A percentile compares a stretch with the other conserved stretches of the same genome.
phyloP scores from a whole-genome alignment of 768 basidiomycete species.

The Amanita thiersii region DNA sequence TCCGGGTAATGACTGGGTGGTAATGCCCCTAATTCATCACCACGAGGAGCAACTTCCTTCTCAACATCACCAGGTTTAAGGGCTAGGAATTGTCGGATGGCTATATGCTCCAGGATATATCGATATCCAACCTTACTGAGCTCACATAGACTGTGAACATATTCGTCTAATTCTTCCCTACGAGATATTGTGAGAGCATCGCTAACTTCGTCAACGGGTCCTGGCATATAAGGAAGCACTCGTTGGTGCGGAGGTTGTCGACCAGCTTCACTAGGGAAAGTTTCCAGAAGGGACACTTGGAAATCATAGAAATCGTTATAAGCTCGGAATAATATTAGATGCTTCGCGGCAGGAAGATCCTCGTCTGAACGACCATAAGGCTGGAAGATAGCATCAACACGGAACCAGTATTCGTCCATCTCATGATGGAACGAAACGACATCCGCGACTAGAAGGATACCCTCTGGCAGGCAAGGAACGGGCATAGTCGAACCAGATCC shows the following conservation, averaged over 20 bases:
- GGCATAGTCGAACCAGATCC: conserved; percentile 26
- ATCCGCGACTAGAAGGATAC: conserved; percentile 77
- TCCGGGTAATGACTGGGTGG: conserved; percentile 29
- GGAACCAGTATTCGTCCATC: conserved; percentile 96
- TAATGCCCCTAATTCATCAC: conserved; percentile 50
- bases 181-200: conserved; percentile 76
- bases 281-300: conserved; percentile 80
- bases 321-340: conserved; percentile 84
- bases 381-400: conserved; percentile 82
- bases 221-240: conserved; percentile 96
- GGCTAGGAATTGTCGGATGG: conserved; percentile 78
- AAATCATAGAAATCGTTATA: conserved; percentile 99
- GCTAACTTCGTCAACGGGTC: conserved; percentile 80
- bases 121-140: conserved; percentile 60
- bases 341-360: conserved; percentile 57
- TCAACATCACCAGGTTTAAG: conserved; percentile 83
- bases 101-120: conserved; percentile 73
- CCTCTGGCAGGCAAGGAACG: conserved; percentile 56
- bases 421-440: conserved; percentile 98
- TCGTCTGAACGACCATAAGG: conserved; percentile 63
- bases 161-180: conserved; percentile 80
- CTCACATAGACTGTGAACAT: conserved; percentile 72
- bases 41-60: conserved; percentile 53
- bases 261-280: conserved; percentile 89
- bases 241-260: conserved; percentile 56